A percentile compares a stretch with the other conserved stretches of the same genome.
Conservation (phyloP, 2,329 filamentous ascomycete species). For the Ceratocystis ficicola region DNA sequence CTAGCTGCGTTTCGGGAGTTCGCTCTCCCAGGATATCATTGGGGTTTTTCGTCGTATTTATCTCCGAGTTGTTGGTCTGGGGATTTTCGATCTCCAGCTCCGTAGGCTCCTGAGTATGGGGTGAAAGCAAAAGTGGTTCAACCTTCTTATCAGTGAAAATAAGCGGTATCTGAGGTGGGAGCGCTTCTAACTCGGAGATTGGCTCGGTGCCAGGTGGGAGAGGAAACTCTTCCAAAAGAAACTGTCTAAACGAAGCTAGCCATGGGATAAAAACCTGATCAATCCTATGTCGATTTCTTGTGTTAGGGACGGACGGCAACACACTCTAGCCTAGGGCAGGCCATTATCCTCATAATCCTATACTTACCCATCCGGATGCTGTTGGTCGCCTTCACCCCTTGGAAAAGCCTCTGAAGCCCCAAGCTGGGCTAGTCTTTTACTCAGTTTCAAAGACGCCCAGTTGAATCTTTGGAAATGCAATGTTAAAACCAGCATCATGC, state of each 20-base stretch:
- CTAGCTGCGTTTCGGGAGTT: slow-evolving; percentile 22
- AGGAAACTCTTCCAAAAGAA: slow-evolving; percentile 56
- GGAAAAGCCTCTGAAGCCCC: slow-evolving; percentile 66
- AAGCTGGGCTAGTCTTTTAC: slow-evolving; percentile 71
- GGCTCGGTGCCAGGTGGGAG: slow-evolving; percentile 53
- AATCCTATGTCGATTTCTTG: slow-evolving; percentile 40
- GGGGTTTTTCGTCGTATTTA: not conserved
- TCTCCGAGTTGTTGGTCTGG: not conserved
- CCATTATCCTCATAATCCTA: no score
- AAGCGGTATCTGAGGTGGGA: slow-evolving; percentile 54
- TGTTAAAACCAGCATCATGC: not conserved
- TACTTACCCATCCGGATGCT: slow-evolving; percentile 79
- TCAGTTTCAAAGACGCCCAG: slow-evolving; percentile 78
- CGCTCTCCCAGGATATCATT: slow-evolving; percentile 28
- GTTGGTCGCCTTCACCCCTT: slow-evolving; percentile 80
- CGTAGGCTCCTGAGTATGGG: not conserved
- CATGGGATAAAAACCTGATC: slow-evolving; percentile 74
- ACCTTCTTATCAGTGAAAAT: slow-evolving; percentile 6
- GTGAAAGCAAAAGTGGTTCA: not conserved
- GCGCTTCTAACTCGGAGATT: slow-evolving; percentile 59
- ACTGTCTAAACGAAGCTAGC: slow-evolving; percentile 54
- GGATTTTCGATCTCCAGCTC: not conserved
- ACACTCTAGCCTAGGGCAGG: not conserved
- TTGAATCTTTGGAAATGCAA: slow-evolving; percentile 56
- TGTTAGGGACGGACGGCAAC: not conserved